Evolutionary conservation across 371 early-diverging fungal species (phyloP), one percentile per base, ranked within the genome.

Genomic region (Smittium mucronatum): DNA sequence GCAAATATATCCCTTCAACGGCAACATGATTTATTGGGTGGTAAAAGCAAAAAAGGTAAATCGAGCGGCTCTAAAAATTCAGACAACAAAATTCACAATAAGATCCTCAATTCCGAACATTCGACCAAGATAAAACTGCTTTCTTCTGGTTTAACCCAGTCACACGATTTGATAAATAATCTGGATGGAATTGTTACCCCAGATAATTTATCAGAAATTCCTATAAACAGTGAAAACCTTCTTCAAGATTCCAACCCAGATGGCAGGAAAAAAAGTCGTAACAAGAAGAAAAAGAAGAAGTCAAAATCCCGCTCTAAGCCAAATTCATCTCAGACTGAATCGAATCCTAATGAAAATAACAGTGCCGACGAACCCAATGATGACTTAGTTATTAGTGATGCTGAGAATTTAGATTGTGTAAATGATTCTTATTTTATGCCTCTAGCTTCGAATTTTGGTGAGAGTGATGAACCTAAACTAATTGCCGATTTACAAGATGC

Each of bases 1-100:
- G 85, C 86, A 60, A 83, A 81, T 70, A 80, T 87, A 11, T 87
- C 89, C 1, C 75, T 88, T 70, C 82, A 87, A 72, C 83, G 87
- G 58, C 87, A 89, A 63, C 83, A 85, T 58, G 80, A 78, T 32
- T 77, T 89, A 34, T 77, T 89, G 28, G 83, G 86, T 25, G 34
- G 65, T 8, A 5, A n/a, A 34, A 33, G 32, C n/a, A 33, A 33
- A 36, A 31, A 31, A 25, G 65, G 65, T 65, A 65, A 65, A n/a
- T n/a, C n/a, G 2, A 34, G 65, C 5, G 65, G 65, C 11, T 32
- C 17, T 34, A 5, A 34, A n/a, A 34, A 47, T 47, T 47, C 47
- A 47, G 47, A 47, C 21, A 11, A 5, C 5, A 5, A 21, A 21
- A 47, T 47, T 11, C 5, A 21, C 21, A 47, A 47, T 47, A 47